Evolutionary conservation across 2,329 filamentous ascomycete genomes (phyloP), one percentile per base, ranked within the genome.

Genomic region (Nothopassalora personata): DNA sequence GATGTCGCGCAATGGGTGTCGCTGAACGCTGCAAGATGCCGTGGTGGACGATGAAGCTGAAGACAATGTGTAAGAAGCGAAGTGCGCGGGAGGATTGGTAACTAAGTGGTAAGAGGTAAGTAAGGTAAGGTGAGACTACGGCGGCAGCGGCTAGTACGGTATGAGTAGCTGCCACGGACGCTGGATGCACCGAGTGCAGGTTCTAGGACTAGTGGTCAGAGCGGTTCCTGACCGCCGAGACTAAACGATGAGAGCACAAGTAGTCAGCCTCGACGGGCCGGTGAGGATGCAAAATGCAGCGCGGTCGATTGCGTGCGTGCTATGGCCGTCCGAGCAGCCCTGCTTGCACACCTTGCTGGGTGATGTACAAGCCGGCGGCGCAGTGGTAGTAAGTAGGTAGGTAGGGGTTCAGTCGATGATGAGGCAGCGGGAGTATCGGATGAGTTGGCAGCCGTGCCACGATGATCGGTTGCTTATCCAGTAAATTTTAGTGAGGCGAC

Each of bases 11-110:
- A 36, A 53, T 33, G 54, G 36, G 31, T 31, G 43, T 54, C 49
- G 49, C 30, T 18, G 58, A 58, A 60, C 55, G 56, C 56, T 58
- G 58, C 56, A 51, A 27, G 47, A 39, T 34, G 43, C 48, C 39
- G 43, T 7, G 39, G 18, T 5, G 39, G 13, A 43, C 23, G 23
- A 23, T 23, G 39, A 15, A n/a, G 39, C 13, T 43, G 39, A 6
- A 43, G 46, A 49, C 46, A n/a, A 31, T 34, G 31, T 49, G 53
- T 46, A 47, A 47, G 60, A 45, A 49, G 45, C 45, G 50, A 56
- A 36, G 48, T 9, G 49, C 28, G 30, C 23, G 7, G 49, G 6
- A 10, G 30, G 30, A 19, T 48, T 46, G 53, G 51, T 50, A 47
- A n/a, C n/a, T n/a, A n/a, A 49, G 55, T 60, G 54, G 54, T 52